These are phyloP conservation scores for Macrophomina tecta DNA, from an alignment of 2,329 filamentous ascomycete species.

Conservation along the genomic window DNA sequence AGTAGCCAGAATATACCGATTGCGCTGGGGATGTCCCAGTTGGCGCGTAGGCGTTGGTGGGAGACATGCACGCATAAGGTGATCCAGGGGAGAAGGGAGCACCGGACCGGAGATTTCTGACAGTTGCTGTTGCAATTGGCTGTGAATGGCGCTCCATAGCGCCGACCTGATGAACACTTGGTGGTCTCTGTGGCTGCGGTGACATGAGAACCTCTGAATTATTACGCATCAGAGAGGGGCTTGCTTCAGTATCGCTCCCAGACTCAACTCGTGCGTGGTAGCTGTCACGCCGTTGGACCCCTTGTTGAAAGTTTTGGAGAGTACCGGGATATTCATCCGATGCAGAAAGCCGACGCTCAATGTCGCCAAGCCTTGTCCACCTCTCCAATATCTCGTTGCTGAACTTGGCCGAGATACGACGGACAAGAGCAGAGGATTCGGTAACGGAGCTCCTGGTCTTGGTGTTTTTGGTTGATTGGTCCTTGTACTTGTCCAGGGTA, in stretches of 20 bases:
- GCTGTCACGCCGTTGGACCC: constrained; percentile 43
- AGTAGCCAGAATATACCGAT: constrained; percentile 26
- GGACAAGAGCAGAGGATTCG: constrained; percentile 19
- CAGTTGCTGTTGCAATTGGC: neutral
- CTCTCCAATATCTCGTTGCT: constrained; percentile 34
- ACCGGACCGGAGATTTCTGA: neutral
- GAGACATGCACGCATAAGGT: constrained; percentile 13
- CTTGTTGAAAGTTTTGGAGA: constrained; percentile 41
- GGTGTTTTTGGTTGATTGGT: constrained; percentile 4
- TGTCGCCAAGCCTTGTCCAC: constrained; percentile 43
- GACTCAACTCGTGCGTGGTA: constrained; percentile 35
- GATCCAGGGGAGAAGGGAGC: constrained; percentile 33
- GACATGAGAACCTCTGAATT: constrained; percentile 8
- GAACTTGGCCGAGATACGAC: constrained; percentile 4
- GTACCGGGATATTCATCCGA: constrained; percentile 25
- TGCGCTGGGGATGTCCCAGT: constrained; percentile 29
- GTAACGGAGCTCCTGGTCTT: constrained; percentile 1
- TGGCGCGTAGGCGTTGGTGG: constrained; percentile 32
- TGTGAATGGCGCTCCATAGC: constrained; percentile 10
- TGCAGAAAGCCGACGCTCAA: constrained; percentile 38
- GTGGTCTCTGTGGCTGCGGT: constrained; percentile 16
- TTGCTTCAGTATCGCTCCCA: constrained; percentile 1
- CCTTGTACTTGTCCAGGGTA: constrained; percentile 22
- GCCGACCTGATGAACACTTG: constrained; percentile 6
- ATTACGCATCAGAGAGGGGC: neutral